A percentile compares a stretch with the other conserved stretches of the same genome.
Evolutionary conservation across 2,329 filamentous ascomycete species (phyloP).

Genomic region (Phialophora tarda): DNA sequence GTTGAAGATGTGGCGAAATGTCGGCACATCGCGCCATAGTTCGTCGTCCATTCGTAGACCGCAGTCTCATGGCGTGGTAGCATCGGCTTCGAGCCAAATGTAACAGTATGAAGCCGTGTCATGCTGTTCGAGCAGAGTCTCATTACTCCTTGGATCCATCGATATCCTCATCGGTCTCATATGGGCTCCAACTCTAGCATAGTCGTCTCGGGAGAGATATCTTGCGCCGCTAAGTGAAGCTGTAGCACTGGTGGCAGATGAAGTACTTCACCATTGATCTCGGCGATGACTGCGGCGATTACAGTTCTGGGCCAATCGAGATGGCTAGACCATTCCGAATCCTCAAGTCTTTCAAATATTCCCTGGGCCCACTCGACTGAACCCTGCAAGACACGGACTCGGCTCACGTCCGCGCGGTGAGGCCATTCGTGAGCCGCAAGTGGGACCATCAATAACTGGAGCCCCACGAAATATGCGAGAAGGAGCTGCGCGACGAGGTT

Average conservation of each 20-base stretch:
- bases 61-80: neutral
- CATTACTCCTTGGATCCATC: neutral
- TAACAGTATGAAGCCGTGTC: neutral
- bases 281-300: constrained; percentile 32
- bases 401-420: constrained; percentile 29
- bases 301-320: constrained; percentile 33
- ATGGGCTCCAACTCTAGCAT: constrained; percentile 18
- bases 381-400: constrained; percentile 32
- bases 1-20: neutral
- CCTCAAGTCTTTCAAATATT: constrained; percentile 42
- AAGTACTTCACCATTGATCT: constrained; percentile 34
- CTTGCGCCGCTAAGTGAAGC: constrained; percentile 26
- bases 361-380: constrained; percentile 50
- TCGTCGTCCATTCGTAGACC: neutral
- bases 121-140: neutral
- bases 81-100: neutral
- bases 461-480: constrained; percentile 55
- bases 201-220: constrained; percentile 29
- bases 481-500: constrained; percentile 53
- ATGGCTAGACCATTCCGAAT: constrained; percentile 40
- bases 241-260: constrained; percentile 34
- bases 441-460: constrained; percentile 53
- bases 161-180: neutral
- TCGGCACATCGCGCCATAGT: neutral
- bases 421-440: constrained; percentile 45